phyloP scores from a whole-genome alignment of 345 rosid genomes.

The Gossypium bickii region DNA sequence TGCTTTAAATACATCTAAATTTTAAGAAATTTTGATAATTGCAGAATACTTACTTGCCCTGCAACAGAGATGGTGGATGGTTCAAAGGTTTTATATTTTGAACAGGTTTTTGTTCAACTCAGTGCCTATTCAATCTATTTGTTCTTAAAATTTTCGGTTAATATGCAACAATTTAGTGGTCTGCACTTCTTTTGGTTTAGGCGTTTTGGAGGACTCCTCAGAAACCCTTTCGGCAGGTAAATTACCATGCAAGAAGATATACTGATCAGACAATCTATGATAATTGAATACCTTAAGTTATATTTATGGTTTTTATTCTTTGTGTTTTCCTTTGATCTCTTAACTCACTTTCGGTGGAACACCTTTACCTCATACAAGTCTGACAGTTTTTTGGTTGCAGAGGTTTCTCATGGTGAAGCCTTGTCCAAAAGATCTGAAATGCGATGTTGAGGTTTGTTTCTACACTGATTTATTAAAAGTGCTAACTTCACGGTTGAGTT shows the following conservation, averaged over 20 bases:
- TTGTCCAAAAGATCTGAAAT: slow-evolving; percentile 84
- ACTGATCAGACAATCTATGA: neutral
- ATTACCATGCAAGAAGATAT: neutral
- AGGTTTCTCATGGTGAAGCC: slow-evolving; percentile 88
- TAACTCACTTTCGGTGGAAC: neutral
- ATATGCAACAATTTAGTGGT: neutral
- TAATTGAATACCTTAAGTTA: neutral
- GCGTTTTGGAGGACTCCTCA: slow-evolving; percentile 92
- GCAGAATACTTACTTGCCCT: slow-evolving; percentile 74
- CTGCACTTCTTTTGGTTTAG: slow-evolving; percentile 23
- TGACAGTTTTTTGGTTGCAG: slow-evolving; percentile 36
- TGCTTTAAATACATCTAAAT: neutral
- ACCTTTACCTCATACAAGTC: slow-evolving; percentile 5
- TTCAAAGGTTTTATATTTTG: slow-evolving; percentile 67
- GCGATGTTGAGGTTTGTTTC: slow-evolving; percentile 79
- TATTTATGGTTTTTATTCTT: neutral
- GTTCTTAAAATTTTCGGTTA: neutral
- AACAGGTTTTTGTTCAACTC: slow-evolving; percentile 47
- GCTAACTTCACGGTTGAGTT: neutral
- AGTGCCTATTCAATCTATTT: neutral
- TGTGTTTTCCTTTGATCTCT: neutral
- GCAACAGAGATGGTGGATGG: slow-evolving; percentile 95
- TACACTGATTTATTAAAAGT: slow-evolving; percentile 11
- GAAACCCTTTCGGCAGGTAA: slow-evolving; percentile 90
- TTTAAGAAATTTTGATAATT: slow-evolving; percentile 12